Conservation (phyloP, 2,329 filamentous ascomycete genomes). For the Monosporascus sp. region DNA sequence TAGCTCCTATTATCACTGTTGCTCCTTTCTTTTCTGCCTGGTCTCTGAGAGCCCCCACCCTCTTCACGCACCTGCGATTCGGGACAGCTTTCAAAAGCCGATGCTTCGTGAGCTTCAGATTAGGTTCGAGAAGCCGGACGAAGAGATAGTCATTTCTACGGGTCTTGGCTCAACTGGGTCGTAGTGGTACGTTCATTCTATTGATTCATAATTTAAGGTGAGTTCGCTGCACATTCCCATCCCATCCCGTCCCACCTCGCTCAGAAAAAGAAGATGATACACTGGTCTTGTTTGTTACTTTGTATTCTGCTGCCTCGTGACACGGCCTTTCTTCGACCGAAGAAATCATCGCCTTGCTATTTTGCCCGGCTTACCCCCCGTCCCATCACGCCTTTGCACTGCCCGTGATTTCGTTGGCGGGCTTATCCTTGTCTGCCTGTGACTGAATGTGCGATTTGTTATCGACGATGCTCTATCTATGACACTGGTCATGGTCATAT, state of each 20-base stretch:
- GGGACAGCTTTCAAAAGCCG: too few species aligned
- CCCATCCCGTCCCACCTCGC: background rate
- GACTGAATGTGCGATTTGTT: slow-evolving; percentile 6
- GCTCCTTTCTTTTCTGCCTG: background rate
- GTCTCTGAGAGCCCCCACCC: background rate
- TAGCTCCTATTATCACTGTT: slow-evolving; percentile 7
- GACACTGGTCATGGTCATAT: background rate
- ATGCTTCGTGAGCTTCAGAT: too few species aligned
- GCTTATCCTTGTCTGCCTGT: slow-evolving; percentile 12
- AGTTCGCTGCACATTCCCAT: background rate
- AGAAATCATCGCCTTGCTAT: slow-evolving; percentile 5
- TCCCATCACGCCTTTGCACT: background rate
- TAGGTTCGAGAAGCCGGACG: too few species aligned
- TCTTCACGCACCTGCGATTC: too few species aligned
- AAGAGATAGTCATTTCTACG: too few species aligned
- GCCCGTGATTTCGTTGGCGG: slow-evolving; percentile 9
- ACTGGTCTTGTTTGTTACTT: background rate
- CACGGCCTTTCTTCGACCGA: background rate
- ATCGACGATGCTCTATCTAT: background rate
- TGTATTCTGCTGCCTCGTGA: background rate
- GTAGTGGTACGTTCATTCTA: background rate
- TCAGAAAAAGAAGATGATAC: background rate
- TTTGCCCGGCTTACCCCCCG: background rate
- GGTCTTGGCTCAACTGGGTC: too few species aligned
- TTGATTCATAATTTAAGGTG: background rate